Evolutionary conservation across 164 flowering plant genomes (phyloP).

Genomic region (Protea cynaroides): DNA sequence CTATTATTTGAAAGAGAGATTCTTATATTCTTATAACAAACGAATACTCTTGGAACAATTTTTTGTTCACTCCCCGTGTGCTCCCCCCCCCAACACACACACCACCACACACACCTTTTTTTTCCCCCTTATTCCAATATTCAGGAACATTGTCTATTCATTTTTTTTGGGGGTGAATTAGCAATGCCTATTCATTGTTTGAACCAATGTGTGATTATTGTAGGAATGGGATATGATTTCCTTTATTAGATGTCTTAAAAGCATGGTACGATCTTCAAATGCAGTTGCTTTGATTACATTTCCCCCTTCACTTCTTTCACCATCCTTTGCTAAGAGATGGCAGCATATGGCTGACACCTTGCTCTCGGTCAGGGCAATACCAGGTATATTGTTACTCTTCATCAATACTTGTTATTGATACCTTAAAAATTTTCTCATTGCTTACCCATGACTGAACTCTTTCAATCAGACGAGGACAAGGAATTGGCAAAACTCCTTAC

Average conservation of each 20-base stretch:
- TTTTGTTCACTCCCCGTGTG: not conserved
- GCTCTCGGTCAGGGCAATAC: slow-evolving; percentile 80
- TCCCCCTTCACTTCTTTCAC: slow-evolving; percentile 73
- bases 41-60: not conserved
- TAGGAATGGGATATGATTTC: slow-evolving; percentile 97
- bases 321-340: slow-evolving; percentile 70
- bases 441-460: not conserved
- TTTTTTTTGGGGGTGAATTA: no score
- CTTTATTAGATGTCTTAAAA: slow-evolving; percentile 70
- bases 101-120: no score
- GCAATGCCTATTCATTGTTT: slow-evolving; percentile 2
- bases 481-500: slow-evolving; percentile 85
- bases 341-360: slow-evolving; percentile 98
- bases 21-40: no score
- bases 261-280: slow-evolving; percentile 61
- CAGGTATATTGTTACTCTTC: slow-evolving; percentile 39
- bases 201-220: slow-evolving; percentile 11
- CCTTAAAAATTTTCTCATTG: not conserved
- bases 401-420: not conserved
- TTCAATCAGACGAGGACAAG: slow-evolving; percentile 72
- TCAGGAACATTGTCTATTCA: not conserved
- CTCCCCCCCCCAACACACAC: no score
- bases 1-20: not conserved
- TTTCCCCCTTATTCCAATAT: not conserved
- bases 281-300: slow-evolving; percentile 81